A percentile compares a stretch with the other conserved stretches of the same genome.
Conservation (phyloP, 441 rosid species). For the Euphorbia celastroides region DNA sequence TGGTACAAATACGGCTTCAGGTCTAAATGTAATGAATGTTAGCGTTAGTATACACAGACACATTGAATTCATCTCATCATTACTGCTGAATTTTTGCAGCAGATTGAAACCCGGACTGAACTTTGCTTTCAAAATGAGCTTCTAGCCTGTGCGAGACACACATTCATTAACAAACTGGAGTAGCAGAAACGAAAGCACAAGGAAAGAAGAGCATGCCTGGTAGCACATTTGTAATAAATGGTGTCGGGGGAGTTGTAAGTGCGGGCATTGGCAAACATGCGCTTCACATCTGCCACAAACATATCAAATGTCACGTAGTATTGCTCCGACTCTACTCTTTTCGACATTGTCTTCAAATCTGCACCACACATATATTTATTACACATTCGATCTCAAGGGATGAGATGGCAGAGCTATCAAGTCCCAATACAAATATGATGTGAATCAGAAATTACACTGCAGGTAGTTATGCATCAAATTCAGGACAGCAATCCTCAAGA, state of each 20-base stretch:
- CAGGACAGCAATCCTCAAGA: background rate
- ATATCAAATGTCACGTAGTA: slow-evolving; percentile 92
- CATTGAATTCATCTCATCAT: background rate
- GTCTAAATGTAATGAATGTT: background rate
- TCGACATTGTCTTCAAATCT: slow-evolving; percentile 89
- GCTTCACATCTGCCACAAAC: slow-evolving; percentile 89
- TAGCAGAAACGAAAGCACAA: background rate
- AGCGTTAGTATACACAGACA: background rate
- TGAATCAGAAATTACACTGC: background rate
- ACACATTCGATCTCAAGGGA: background rate
- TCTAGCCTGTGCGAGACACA: slow-evolving; percentile 57
- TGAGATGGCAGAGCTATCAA: background rate
- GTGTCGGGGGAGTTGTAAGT: slow-evolving; percentile 90
- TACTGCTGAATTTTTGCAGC: slow-evolving; percentile 64
- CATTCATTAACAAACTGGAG: background rate
- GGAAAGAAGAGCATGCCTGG: slow-evolving; percentile 42
- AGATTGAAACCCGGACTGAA: slow-evolving; percentile 75
- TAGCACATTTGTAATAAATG: slow-evolving; percentile 81
- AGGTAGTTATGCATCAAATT: background rate
- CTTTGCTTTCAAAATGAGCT: slow-evolving; percentile 69
- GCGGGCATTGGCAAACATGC: slow-evolving; percentile 90
- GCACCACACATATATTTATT: slow-evolving; percentile 21
- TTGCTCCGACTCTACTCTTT: slow-evolving; percentile 91
- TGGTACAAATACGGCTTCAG: background rate
- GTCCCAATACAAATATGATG: background rate